Percentiles rank a stretch among this genome's conserved stretches.
phyloP scores from a whole-genome alignment of 345 rosid genomes.

The Lepidium sativum region DNA sequence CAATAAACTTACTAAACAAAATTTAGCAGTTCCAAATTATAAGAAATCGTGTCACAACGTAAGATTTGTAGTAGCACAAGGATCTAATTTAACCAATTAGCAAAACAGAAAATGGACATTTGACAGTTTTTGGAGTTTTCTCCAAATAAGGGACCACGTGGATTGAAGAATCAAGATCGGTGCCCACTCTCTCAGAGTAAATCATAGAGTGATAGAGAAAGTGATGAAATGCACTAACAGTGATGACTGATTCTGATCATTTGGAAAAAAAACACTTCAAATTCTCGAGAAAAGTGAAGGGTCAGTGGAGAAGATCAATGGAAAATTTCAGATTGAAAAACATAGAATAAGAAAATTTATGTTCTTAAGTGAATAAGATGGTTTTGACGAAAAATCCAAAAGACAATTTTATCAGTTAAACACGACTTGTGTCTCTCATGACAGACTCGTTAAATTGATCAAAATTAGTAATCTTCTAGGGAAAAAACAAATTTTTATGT shows the following conservation, averaged over 20 bases:
- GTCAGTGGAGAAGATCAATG: conserved; percentile 21
- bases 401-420: conserved; percentile 13
- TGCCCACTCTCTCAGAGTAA: conserved; percentile 33
- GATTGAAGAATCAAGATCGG: conserved; percentile 37
- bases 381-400: conserved; percentile 24
- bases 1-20: background rate
- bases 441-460: conserved; percentile 19
- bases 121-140: conserved; percentile 42
- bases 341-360: no score
- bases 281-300: background rate
- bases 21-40: background rate
- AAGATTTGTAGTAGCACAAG: background rate
- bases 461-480: conserved; percentile 10
- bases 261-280: background rate
- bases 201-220: background rate
- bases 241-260: conserved; percentile 13
- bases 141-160: conserved; percentile 46
- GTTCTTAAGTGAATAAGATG: background rate
- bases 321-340: background rate
- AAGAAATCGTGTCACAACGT: background rate
- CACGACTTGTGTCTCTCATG: conserved; percentile 33
- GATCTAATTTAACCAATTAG: conserved; percentile 8
- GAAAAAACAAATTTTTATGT: background rate
- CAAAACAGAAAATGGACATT: conserved; percentile 18
- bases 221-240: conserved; percentile 14